These are phyloP conservation scores for Penicillium salamii DNA, from an alignment of 495 filamentous ascomycete species.

Conservation along the genomic window DNA sequence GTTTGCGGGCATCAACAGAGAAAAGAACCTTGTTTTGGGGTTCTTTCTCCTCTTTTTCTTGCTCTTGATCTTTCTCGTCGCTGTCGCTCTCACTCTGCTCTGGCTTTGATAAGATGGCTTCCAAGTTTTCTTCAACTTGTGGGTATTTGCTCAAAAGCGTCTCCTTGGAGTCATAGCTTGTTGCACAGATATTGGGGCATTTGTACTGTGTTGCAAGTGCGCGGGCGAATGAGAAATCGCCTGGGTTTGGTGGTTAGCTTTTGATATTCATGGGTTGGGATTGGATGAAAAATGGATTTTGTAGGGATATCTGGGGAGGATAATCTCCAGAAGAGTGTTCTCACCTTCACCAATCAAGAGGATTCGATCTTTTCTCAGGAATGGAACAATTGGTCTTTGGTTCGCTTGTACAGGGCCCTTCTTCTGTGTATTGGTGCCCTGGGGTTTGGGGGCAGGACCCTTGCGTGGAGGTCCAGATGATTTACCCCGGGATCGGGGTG, in stretches of 20 bases:
- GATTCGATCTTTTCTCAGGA: slow-evolving; percentile 64
- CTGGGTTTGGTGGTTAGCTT: slow-evolving; percentile 26
- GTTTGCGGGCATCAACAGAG: slow-evolving; percentile 70
- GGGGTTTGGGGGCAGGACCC: background rate
- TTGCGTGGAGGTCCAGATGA: background rate
- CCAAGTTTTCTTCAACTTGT: slow-evolving; percentile 60
- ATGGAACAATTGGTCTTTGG: slow-evolving; percentile 66
- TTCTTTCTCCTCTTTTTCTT: slow-evolving; percentile 5
- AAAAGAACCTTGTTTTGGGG: slow-evolving; percentile 51
- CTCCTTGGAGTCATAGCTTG: slow-evolving; percentile 57
- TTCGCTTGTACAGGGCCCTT: slow-evolving; percentile 24
- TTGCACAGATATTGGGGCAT: slow-evolving; percentile 63
- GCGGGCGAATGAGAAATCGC: slow-evolving; percentile 85
- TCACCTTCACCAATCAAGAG: slow-evolving; percentile 84
- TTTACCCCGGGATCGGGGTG: background rate
- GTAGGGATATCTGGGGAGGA: no score
- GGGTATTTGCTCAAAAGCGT: slow-evolving; percentile 70
- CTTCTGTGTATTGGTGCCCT: slow-evolving; percentile 10
- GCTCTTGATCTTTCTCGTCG: no score
- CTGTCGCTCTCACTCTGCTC: background rate
- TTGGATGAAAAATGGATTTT: background rate
- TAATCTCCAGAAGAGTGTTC: slow-evolving; percentile 8
- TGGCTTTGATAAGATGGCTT: slow-evolving; percentile 40
- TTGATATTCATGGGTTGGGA: background rate
- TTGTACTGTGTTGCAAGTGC: slow-evolving; percentile 70